A percentile compares a stretch with the other conserved stretches of the same genome.
These are phyloP conservation scores for Russula sp. DNA, from an alignment of 768 basidiomycete species.

Conservation along the genomic window DNA sequence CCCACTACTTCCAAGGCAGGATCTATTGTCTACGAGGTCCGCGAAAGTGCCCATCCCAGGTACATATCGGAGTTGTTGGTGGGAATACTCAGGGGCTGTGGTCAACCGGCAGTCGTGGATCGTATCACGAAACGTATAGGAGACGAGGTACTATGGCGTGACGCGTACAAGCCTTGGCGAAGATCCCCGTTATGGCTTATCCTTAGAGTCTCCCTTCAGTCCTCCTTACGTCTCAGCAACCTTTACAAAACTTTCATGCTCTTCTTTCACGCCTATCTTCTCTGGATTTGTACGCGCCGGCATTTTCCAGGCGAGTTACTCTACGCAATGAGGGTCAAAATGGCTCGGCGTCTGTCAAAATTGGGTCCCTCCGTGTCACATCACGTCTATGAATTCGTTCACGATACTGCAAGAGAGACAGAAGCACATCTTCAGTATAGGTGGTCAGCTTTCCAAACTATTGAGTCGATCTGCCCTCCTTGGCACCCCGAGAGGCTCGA, in stretches of 20 bases:
- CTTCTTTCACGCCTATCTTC: slow-evolving; percentile 6
- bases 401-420: neutral
- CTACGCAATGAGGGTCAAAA: slow-evolving; percentile 29
- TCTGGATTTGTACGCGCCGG: slow-evolving; percentile 23
- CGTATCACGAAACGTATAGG: slow-evolving; percentile 39
- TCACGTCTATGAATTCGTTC: neutral
- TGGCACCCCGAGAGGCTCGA: neutral
- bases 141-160: slow-evolving; percentile 43
- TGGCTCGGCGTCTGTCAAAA: slow-evolving; percentile 25
- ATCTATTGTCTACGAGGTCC: slow-evolving; percentile 29
- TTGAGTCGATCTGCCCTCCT: neutral
- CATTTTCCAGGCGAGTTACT: slow-evolving; percentile 30
- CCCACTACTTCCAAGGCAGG: slow-evolving; percentile 34
- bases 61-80: slow-evolving; percentile 46
- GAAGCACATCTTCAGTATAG: slow-evolving; percentile 1
- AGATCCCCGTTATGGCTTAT: slow-evolving; percentile 47
- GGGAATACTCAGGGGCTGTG: slow-evolving; percentile 41
- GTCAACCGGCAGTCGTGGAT: slow-evolving; percentile 29
- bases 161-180: slow-evolving; percentile 41
- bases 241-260: slow-evolving; percentile 35
- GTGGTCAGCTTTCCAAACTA: slow-evolving; percentile 8
- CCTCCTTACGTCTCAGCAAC: slow-evolving; percentile 19
- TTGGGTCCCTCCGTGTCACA: slow-evolving; percentile 12
- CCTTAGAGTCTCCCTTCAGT: slow-evolving; percentile 40
- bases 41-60: slow-evolving; percentile 23